Percentiles rank a stretch among this genome's conserved stretches.
These are phyloP conservation scores for Antitrichia curtipendula DNA, from an alignment of 225 moss, liverwort and hornwort species.

Conservation along the genomic window DNA sequence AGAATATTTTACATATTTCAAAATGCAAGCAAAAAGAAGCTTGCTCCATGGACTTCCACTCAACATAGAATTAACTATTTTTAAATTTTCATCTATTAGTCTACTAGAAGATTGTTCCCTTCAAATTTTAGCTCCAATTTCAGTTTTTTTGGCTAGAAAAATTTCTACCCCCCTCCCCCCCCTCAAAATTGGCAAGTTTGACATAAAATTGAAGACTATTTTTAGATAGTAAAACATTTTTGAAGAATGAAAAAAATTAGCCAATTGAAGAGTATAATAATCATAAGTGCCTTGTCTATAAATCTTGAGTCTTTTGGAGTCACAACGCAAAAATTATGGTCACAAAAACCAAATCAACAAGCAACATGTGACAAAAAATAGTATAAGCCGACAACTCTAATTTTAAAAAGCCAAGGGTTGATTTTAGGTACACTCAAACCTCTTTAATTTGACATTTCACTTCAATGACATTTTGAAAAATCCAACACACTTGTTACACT, in stretches of 20 bases:
- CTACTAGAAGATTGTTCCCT: too few relatives aligned
- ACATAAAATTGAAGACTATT: accelerated
- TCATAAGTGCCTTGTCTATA: background rate
- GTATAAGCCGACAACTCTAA: background rate
- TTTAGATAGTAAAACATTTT: background rate
- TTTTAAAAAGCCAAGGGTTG: background rate
- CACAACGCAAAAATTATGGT: too few relatives aligned
- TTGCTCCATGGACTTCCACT: too few relatives aligned
- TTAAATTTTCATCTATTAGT: too few relatives aligned
- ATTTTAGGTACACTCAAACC: background rate
- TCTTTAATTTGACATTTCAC: background rate
- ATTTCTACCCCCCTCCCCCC: too few relatives aligned
- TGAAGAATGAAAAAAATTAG: background rate
- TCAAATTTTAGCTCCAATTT: background rate
- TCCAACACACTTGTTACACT: background rate
- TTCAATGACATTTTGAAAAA: background rate
- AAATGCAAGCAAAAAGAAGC: background rate
- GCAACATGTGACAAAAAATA: background rate
- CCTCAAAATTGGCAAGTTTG: background rate
- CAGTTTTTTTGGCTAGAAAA: too few relatives aligned
- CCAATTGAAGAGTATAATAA: background rate
- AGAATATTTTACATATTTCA: background rate
- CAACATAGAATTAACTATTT: too few relatives aligned
- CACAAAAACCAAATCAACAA: background rate
- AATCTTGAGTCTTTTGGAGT: background rate